Conservation (phyloP, 306 rosid genomes). For the Vigna unguiculata region DNA sequence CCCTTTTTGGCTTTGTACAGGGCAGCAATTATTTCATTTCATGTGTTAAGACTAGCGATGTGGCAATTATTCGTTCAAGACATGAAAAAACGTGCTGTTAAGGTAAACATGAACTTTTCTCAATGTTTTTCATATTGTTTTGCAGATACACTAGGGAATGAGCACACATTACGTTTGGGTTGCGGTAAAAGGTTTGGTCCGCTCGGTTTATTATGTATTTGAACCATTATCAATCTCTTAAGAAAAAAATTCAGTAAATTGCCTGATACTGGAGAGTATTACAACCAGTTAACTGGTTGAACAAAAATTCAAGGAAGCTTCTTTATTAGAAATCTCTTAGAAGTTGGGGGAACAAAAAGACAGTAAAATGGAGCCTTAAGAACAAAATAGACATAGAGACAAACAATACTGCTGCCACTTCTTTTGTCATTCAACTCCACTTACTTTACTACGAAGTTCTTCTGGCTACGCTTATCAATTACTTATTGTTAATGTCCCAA, state of each 20-base stretch:
- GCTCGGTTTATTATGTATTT: conserved; percentile 7
- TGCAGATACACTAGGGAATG: conserved; percentile 6
- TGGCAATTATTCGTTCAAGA: conserved; percentile 81
- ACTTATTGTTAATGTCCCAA: neutral
- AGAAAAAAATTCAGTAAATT: neutral
- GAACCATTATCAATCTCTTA: conserved; percentile 8
- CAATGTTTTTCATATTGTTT: conserved; percentile 24
- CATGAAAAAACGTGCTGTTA: conserved; percentile 70
- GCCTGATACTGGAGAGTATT: neutral
- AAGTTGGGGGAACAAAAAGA: conserved; percentile 13
- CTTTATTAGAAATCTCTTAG: conserved; percentile 10
- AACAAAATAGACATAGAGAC: neutral
- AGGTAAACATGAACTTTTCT: conserved; percentile 57
- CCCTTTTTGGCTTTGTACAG: conserved; percentile 91
- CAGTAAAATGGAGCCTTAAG: conserved; percentile 19
- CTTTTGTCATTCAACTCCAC: conserved; percentile 16
- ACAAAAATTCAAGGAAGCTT: conserved; percentile 1
- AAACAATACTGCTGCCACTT: neutral
- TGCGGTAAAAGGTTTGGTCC: conserved; percentile 13
- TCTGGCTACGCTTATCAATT: neutral
- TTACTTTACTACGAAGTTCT: neutral
- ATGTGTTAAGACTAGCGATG: conserved; percentile 74
- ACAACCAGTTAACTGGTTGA: conserved; percentile 2
- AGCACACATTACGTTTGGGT: neutral
- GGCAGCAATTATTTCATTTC: conserved; percentile 84